Evolutionary conservation across 768 basidiomycete genomes (phyloP).

Genomic region (Xerocomellus intermedius): DNA sequence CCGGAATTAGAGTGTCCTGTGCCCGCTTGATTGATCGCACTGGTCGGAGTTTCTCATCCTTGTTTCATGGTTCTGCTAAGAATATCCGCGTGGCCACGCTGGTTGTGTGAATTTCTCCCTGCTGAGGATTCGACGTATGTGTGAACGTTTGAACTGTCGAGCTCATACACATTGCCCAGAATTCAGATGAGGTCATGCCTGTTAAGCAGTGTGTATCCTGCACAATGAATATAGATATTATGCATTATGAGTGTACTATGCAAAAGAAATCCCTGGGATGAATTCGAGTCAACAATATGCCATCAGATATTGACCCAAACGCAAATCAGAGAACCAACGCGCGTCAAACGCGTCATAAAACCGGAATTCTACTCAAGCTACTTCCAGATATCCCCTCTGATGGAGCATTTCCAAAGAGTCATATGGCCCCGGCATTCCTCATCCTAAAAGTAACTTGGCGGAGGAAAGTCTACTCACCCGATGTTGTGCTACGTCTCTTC

Average conservation of each 20-base stretch:
- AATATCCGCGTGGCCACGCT: too few relatives aligned
- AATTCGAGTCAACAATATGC: constrained; percentile 6
- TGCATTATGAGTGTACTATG: too few relatives aligned
- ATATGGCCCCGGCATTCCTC: constrained; percentile 79
- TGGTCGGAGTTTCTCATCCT: too few relatives aligned
- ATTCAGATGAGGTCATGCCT: not conserved
- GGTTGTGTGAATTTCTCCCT: not conserved
- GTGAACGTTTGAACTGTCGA: not conserved
- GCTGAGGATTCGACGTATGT: not conserved
- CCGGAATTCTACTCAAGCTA: constrained; percentile 25
- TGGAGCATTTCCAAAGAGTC: constrained; percentile 53
- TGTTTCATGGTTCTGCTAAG: too few relatives aligned
- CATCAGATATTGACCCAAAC: not conserved
- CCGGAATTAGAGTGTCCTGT: not conserved
- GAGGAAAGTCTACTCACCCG: constrained; percentile 2
- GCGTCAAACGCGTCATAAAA: constrained; percentile 9
- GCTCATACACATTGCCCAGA: not conserved
- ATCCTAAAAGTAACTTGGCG: constrained; percentile 35
- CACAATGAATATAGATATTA: not conserved
- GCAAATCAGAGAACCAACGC: constrained; percentile 22
- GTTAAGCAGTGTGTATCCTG: not conserved
- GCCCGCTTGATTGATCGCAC: not conserved
- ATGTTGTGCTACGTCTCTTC: constrained; percentile 17
- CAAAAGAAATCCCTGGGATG: not conserved
- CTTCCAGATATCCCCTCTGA: constrained; percentile 20